Percentiles rank a stretch among this genome's conserved stretches.
Conservation (phyloP, 306 rosid genomes). For the barrel medic (Medicago truncatula) region DNA sequence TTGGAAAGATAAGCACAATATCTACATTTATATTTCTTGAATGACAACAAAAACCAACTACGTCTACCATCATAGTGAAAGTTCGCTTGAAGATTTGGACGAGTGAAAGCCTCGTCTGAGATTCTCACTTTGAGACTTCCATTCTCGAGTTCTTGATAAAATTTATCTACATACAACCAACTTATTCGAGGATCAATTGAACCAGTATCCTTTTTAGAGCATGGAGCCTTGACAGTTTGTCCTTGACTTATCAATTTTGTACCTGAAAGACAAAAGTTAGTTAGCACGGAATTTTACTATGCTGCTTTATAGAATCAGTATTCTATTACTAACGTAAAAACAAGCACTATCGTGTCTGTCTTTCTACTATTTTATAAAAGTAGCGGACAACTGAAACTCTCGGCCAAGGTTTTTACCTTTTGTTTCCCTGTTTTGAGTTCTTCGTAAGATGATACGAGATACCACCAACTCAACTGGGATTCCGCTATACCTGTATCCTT, state of each 20-base stretch:
- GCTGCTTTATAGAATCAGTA: conserved; percentile 20
- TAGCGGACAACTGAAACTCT: conserved; percentile 79
- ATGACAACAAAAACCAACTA: too few species aligned
- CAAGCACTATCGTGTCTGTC: too few species aligned
- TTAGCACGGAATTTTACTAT: conserved; percentile 4
- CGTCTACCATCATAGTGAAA: too few species aligned
- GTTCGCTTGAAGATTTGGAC: too few species aligned
- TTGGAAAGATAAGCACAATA: too few species aligned
- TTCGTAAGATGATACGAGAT: conserved; percentile 61
- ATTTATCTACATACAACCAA: conserved; percentile 60
- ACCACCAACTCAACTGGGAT: conserved; percentile 66
- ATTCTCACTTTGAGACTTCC: conserved; percentile 63
- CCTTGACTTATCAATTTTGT: conserved; percentile 39
- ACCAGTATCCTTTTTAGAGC: conserved; percentile 61
- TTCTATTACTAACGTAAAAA: not conserved
- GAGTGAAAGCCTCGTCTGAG: conserved; percentile 59
- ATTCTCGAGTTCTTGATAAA: conserved; percentile 67
- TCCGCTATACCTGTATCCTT: conserved; percentile 62
- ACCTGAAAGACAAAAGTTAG: conserved; percentile 46
- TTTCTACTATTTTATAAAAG: too few species aligned
- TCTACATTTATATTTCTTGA: too few species aligned
- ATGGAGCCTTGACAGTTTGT: conserved; percentile 50
- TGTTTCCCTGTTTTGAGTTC: conserved; percentile 69
- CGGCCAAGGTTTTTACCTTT: conserved; percentile 64
- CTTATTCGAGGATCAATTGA: conserved; percentile 65